Conservation (phyloP, 2,329 filamentous ascomycete species). For the Chaetomiaceae sp. region DNA sequence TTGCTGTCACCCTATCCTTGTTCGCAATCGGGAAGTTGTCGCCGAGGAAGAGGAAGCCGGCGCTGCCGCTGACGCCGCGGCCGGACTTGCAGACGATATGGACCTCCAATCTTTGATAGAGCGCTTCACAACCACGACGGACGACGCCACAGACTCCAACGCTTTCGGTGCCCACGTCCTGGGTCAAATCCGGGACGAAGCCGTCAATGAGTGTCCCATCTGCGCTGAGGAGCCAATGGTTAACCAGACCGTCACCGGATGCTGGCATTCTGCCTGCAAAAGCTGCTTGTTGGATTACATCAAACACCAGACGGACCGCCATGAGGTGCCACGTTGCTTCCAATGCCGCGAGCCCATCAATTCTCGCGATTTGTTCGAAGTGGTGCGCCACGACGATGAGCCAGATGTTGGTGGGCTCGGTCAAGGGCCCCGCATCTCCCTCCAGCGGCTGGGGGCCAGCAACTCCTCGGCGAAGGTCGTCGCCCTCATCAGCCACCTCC, state of each 20-base stretch:
- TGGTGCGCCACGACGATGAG: constrained; percentile 71
- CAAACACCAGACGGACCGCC: constrained; percentile 74
- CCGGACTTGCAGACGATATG: constrained; percentile 90
- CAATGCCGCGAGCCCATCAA: constrained; percentile 83
- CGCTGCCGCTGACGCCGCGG: constrained; percentile 70
- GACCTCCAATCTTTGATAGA: constrained; percentile 82
- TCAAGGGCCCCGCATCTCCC: constrained; percentile 50
- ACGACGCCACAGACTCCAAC: constrained; percentile 59
- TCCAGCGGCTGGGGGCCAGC: constrained; percentile 57
- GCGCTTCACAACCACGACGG: constrained; percentile 69
- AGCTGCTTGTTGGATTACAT: constrained; percentile 89
- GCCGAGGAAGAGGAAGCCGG: constrained; percentile 84
- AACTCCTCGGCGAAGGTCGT: constrained; percentile 86
- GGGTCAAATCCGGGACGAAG: constrained; percentile 85
- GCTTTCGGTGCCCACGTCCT: constrained; percentile 81
- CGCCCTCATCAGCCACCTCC: constrained; percentile 71
- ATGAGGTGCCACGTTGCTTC: constrained; percentile 76
- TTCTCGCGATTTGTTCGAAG: constrained; percentile 82
- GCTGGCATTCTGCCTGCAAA: constrained; percentile 97
- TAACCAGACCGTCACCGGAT: constrained; percentile 88
- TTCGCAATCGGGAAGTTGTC: constrained; percentile 77
- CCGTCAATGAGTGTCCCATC: constrained; percentile 85
- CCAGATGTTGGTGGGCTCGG: constrained; percentile 36
- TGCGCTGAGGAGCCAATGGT: constrained; percentile 96
- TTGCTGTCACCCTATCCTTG: constrained; percentile 88